phyloP scores from a whole-genome alignment of 495 filamentous ascomycete genomes.

The Xylona heveae region DNA sequence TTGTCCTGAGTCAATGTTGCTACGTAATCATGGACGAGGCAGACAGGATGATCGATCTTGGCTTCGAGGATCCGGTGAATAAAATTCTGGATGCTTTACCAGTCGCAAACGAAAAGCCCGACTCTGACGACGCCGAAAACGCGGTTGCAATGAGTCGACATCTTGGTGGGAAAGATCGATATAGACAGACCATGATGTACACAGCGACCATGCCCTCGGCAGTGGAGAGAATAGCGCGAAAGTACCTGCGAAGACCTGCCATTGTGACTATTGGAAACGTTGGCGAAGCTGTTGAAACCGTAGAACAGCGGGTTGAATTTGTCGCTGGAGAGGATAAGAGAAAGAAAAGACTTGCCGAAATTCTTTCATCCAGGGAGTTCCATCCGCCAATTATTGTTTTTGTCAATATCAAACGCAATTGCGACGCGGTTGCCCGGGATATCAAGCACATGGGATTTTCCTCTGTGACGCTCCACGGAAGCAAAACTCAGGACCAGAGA shows the following conservation, averaged over 20 bases:
- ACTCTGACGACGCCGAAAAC: slow-evolving; percentile 85
- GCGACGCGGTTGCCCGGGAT: slow-evolving; percentile 84
- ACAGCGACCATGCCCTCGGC: slow-evolving; percentile 93
- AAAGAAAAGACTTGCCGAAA: slow-evolving; percentile 88
- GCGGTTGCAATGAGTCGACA: slow-evolving; percentile 64
- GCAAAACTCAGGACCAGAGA: slow-evolving; percentile 93
- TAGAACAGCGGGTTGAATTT: slow-evolving; percentile 94
- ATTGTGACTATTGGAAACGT: slow-evolving; percentile 89
- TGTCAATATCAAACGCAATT: slow-evolving; percentile 99
- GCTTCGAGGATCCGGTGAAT: slow-evolving; percentile 94
- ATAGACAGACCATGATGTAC: slow-evolving; percentile 99
- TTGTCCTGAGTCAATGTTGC: slow-evolving; percentile 88
- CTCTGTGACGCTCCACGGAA: slow-evolving; percentile 79
- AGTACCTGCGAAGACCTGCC: slow-evolving; percentile 83
- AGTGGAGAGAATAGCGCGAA: slow-evolving; percentile 87
- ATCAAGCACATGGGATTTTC: slow-evolving; percentile 91
- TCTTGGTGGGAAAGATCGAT: slow-evolving; percentile 64
- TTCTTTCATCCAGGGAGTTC: slow-evolving; percentile 72
- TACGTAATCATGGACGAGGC: slow-evolving; percentile 99
- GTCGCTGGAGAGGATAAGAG: slow-evolving; percentile 83
- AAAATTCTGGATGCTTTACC: slow-evolving; percentile 97
- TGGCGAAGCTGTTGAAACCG: slow-evolving; percentile 95
- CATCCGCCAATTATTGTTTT: slow-evolving; percentile 92
- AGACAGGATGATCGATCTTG: slow-evolving; percentile 97
- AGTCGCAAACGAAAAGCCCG: slow-evolving; percentile 87